A percentile compares a stretch with the other conserved stretches of the same genome.
Evolutionary conservation across 192 early-diverging fungal species (phyloP).

Genomic region (Cetraspora pellucida): DNA sequence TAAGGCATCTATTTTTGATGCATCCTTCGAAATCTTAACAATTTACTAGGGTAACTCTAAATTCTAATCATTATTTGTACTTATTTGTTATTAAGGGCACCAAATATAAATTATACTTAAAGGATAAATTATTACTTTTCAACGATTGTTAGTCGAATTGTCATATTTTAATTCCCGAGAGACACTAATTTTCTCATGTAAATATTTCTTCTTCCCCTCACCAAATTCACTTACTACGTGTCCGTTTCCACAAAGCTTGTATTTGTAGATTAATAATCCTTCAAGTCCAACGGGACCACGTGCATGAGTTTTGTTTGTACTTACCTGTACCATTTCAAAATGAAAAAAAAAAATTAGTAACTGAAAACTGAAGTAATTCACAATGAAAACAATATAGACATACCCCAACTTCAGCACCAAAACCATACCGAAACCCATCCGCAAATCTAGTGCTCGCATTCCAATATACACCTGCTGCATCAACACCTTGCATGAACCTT

Average conservation of each 20-base stretch:
- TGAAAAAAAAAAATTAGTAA: background rate
- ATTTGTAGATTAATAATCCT: conserved; percentile 99
- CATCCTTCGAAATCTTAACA: too few species aligned
- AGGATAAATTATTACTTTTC: too few species aligned
- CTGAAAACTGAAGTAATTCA: background rate
- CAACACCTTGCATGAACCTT: conserved; percentile 87
- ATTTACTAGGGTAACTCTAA: too few species aligned
- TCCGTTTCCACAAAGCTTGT: conserved; percentile 87
- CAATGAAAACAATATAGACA: conserved; percentile 2
- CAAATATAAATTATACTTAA: too few species aligned
- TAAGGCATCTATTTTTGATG: too few species aligned
- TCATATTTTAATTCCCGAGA: too few species aligned
- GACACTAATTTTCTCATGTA: conserved; percentile 65
- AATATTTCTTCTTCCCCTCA: conserved; percentile 65
- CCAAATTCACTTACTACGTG: conserved; percentile 84
- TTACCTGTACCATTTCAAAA: conserved; percentile 49
- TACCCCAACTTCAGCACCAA: conserved; percentile 97
- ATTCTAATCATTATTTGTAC: too few species aligned
- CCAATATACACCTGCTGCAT: conserved; percentile 98
- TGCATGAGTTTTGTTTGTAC: conserved; percentile 99
- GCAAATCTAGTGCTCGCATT: conserved; percentile 96
- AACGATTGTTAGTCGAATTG: too few species aligned
- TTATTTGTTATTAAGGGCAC: too few species aligned
- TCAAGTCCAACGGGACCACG: conserved; percentile 97
- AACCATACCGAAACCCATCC: conserved; percentile 98